Conservation (phyloP, 1,139 yeast species). For the Yamadazyma songkhlaensis region DNA sequence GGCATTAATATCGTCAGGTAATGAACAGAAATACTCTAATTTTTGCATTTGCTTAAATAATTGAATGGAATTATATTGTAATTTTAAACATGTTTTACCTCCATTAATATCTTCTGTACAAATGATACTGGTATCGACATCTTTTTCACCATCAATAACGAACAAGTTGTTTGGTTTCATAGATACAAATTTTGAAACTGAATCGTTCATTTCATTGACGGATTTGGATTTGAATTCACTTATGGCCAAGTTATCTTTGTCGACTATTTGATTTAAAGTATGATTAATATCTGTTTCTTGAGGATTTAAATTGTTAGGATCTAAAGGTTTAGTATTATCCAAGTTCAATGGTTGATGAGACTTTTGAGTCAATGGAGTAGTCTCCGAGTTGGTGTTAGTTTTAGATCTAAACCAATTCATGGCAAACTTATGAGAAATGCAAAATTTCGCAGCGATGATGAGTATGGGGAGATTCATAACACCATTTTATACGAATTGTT, state of each 20-base stretch:
- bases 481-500: constrained; percentile 27
- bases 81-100: constrained; percentile 47
- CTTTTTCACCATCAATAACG: constrained; percentile 45
- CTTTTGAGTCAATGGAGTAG: constrained; percentile 31
- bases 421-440: not conserved
- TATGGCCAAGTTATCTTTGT: constrained; percentile 16
- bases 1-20: constrained; percentile 46
- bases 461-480: not conserved
- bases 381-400: not conserved
- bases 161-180: constrained; percentile 33
- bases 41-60: constrained; percentile 47
- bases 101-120: constrained; percentile 39
- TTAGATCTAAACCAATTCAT: constrained; percentile 17
- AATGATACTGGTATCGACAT: constrained; percentile 37
- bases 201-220: constrained; percentile 11
- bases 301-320: not conserved
- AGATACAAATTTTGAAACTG: constrained; percentile 19
- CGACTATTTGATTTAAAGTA: constrained; percentile 35
- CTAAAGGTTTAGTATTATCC: constrained; percentile 2
- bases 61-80: constrained; percentile 35
- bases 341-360: constrained; percentile 28
- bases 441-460: constrained; percentile 3
- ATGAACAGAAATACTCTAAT: constrained; percentile 44
- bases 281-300: constrained; percentile 32
- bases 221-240: constrained; percentile 10